phyloP scores from a whole-genome alignment of 2,329 filamentous ascomycete genomes.

The Penicillium sp. region DNA sequence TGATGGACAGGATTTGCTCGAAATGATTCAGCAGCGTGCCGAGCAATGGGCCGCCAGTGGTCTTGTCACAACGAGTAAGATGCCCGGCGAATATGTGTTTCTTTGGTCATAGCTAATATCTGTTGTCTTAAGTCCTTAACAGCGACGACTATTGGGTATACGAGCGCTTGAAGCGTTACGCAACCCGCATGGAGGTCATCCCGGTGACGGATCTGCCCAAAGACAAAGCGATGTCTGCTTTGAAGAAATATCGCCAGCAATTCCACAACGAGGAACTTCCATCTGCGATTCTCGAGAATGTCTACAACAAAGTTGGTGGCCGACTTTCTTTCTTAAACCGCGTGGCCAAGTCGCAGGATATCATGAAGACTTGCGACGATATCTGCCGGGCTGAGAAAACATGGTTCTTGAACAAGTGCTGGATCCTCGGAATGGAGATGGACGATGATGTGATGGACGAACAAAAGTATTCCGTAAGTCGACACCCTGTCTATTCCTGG shows the following conservation, averaged over 20 bases:
- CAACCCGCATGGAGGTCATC: conserved; percentile 91
- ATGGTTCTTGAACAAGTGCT: conserved; percentile 78
- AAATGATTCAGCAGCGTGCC: conserved; percentile 90
- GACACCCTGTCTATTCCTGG: background rate
- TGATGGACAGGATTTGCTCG: conserved; percentile 87
- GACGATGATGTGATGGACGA: conserved; percentile 99
- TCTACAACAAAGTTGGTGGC: conserved; percentile 86
- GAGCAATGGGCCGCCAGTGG: conserved; percentile 95
- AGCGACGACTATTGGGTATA: conserved; percentile 99
- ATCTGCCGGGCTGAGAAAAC: conserved; percentile 71
- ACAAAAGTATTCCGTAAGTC: conserved; percentile 85
- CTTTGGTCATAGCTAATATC: background rate
- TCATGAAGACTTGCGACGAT: conserved; percentile 72
- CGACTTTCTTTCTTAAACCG: conserved; percentile 83
- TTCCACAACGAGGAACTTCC: conserved; percentile 66
- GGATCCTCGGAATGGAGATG: conserved; percentile 73
- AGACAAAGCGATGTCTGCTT: conserved; percentile 69
- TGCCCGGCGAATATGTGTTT: background rate
- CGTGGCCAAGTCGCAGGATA: conserved; percentile 81
- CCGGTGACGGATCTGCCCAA: conserved; percentile 82
- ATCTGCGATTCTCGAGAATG: conserved; percentile 62
- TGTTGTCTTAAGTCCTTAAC: conserved; percentile 67
- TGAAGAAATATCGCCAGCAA: conserved; percentile 74
- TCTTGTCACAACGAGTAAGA: conserved; percentile 67
- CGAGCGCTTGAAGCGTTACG: conserved; percentile 86